phyloP scores from a whole-genome alignment of 306 rosid species.

The Sesbania bispinosa region DNA sequence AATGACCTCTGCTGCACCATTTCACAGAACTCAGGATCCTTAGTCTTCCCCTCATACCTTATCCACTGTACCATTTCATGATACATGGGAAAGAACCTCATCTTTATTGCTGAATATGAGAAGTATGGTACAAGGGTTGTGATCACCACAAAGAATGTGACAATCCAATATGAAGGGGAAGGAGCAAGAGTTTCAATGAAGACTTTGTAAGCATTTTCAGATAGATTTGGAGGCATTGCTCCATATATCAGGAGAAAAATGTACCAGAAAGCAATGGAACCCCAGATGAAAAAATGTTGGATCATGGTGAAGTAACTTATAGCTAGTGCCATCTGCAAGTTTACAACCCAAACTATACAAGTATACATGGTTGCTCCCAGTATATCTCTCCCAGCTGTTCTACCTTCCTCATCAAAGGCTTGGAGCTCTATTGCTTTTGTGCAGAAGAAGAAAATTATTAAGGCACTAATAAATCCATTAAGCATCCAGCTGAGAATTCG shows the following conservation, averaged over 20 bases:
- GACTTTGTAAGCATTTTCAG: conserved; percentile 66
- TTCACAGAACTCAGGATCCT: conserved; percentile 46
- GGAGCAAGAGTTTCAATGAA: conserved; percentile 77
- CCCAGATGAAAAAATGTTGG: conserved; percentile 86
- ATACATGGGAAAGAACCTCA: conserved; percentile 84
- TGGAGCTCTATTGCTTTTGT: conserved; percentile 51
- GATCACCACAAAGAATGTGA: conserved; percentile 51
- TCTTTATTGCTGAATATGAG: conserved; percentile 54
- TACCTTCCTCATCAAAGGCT: conserved; percentile 63
- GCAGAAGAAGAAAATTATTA: conserved; percentile 77
- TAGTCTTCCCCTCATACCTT: conserved; percentile 44
- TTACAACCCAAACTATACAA: conserved; percentile 82
- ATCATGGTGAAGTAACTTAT: conserved; percentile 79
- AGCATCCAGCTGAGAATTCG: conserved; percentile 86
- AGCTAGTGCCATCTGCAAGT: conserved; percentile 82
- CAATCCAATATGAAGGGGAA: conserved; percentile 63
- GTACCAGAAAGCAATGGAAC: conserved; percentile 76
- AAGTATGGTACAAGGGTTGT: conserved; percentile 70
- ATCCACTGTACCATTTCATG: conserved; percentile 77
- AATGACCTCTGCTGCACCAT: conserved; percentile 40
- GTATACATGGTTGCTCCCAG: conserved; percentile 79
- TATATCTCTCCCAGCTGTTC: conserved; percentile 72
- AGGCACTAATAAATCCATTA: conserved; percentile 58
- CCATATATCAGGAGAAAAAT: conserved; percentile 67
- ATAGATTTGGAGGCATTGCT: conserved; percentile 49